Evolutionary conservation across 129 eudicot species (phyloP).

Genomic region (Flaveria brownii): DNA sequence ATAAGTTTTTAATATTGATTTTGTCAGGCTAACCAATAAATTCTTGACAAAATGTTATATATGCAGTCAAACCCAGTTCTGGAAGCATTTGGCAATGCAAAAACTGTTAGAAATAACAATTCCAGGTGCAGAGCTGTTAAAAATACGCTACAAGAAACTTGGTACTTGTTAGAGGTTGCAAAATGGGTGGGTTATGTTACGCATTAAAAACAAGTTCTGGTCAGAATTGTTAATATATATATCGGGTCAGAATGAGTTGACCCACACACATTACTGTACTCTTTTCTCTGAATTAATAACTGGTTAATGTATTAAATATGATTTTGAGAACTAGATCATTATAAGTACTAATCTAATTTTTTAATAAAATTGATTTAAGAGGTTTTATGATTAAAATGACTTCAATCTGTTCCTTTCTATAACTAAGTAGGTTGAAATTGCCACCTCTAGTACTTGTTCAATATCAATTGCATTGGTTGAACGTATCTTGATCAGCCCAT

Average conservation of each 20-base stretch:
- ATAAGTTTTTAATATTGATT: background rate
- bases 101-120: constrained; percentile 95
- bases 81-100: constrained; percentile 99
- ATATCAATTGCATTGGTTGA: constrained; percentile 17
- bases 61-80: constrained; percentile 98
- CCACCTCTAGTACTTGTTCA: constrained; percentile 11
- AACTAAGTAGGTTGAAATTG: background rate
- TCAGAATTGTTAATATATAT: background rate
- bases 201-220: background rate
- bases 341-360: background rate
- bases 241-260: background rate
- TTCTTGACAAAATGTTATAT: constrained; percentile 28
- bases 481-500: constrained; percentile 16
- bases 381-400: constrained; percentile 4
- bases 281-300: background rate
- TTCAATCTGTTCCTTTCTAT: background rate
- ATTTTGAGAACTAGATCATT: constrained; percentile 1
- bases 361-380: background rate
- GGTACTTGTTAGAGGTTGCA: constrained; percentile 14
- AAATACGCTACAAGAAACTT: constrained; percentile 29
- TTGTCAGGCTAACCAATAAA: constrained; percentile 15
- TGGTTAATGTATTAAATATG: background rate
- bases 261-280: background rate
- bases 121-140: constrained; percentile 60
- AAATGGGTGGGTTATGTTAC: constrained; percentile 1